Evolutionary conservation across 768 basidiomycete genomes (phyloP).

Genomic region (Russula emetica): DNA sequence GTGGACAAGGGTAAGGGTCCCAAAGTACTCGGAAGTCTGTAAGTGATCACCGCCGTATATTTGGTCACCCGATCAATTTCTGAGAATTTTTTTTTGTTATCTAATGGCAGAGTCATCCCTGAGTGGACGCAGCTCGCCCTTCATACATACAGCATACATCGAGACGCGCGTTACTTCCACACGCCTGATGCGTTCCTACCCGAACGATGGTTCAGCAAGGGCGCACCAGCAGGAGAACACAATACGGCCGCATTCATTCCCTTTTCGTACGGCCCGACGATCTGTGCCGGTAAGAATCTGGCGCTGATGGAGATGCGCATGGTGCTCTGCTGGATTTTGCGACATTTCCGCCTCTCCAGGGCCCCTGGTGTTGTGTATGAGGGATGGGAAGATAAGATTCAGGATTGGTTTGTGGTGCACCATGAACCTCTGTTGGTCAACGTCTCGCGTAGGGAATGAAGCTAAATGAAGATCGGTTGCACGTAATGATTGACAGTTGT

Average conservation of each 20-base stretch:
- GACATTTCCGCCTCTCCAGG: constrained; percentile 34
- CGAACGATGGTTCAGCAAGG: constrained; percentile 17
- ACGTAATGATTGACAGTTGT: not conserved
- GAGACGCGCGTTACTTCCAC: constrained; percentile 22
- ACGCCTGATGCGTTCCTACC: constrained; percentile 22
- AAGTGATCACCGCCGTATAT: not conserved
- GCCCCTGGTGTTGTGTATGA: not conserved
- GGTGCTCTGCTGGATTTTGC: constrained; percentile 38
- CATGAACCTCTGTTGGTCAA: constrained; percentile 6
- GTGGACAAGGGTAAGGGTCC: not conserved
- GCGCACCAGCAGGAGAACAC: constrained; percentile 25
- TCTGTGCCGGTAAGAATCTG: constrained; percentile 43
- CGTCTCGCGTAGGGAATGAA: constrained; percentile 11
- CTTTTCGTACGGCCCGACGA: constrained; percentile 42
- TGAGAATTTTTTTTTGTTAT: not conserved
- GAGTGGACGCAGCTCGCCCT: constrained; percentile 23
- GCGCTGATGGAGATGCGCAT: constrained; percentile 42
- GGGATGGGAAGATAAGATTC: constrained; percentile 15
- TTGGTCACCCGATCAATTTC: not conserved
- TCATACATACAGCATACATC: constrained; percentile 25
- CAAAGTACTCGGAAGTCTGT: not conserved
- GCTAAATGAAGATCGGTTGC: not conserved
- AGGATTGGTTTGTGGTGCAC: constrained; percentile 23
- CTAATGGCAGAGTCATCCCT: constrained; percentile 10
- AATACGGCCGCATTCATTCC: constrained; percentile 40